Base-by-base conservation (phyloP, 257 asterid species). In the Thymus quinquecostatus region DNA sequence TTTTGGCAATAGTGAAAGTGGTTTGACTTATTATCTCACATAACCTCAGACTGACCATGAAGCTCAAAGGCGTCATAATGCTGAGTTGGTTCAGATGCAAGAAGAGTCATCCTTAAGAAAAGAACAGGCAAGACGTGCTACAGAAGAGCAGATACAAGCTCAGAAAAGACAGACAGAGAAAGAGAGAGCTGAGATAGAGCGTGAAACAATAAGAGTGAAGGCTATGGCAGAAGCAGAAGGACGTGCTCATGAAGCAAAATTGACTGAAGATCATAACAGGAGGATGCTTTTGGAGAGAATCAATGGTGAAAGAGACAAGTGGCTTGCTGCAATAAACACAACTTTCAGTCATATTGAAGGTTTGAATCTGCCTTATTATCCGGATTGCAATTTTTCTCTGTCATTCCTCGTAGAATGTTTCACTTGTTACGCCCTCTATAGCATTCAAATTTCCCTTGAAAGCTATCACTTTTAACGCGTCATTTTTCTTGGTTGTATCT, bases 321-420 rank as follows among this genome's bases (percentile, higher is more conserved):
- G 99, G 99, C 99, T 95, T 70, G 97, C 99, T 71, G 97, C 96
- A 74, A 92, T 95, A 74, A 95, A 92, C 71, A 82, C 99, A 64
- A 82, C 97, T 51, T 95, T 95, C 79, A 80, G 95, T 78, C 99
- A 95, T 71, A 87, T 95, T 78, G 97, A 88, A 91, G 99, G 99
- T 95, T 77, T 54, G 57, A 32, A 56, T 13, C 60, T 56, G 34
- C 60, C 40, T 64, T 44, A 10, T 43, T n/a, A 28, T 67, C 45
- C 72, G 32, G 54, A 34, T 60, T 57, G 70, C 66, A 69, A 30
- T 51, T 67, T 53, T 53, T 54, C 29, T 32, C 56, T 51, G 62
- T 53, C 47, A 49, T 45, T 56, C 54, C 56, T 30, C 59, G 44
- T 36, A 30, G 5, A 8, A 66, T 65, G 21, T 59, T 59, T 60